A percentile compares a stretch with the other conserved stretches of the same genome.
Evolutionary conservation across 78 protist species (phyloP).

Genomic region (Planoprotostelium fungivorum): DNA sequence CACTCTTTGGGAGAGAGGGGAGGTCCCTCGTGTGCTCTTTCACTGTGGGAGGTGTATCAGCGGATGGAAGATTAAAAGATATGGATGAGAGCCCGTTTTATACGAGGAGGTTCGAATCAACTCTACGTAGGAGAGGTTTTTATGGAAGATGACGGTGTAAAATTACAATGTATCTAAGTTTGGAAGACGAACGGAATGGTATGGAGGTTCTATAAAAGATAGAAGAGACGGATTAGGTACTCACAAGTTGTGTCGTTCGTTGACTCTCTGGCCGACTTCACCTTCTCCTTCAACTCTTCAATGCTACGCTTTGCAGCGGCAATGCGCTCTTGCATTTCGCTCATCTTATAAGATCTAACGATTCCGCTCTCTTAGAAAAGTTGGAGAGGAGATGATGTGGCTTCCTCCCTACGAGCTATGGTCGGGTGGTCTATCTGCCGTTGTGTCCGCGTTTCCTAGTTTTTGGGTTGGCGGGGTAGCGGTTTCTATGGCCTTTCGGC

Average conservation of each 20-base stretch:
- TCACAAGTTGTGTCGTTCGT: not conserved
- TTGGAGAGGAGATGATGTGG: too few relatives aligned
- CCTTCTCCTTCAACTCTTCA: not conserved
- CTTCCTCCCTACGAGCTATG: too few relatives aligned
- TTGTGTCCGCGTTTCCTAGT: too few relatives aligned
- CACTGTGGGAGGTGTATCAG: conserved; percentile 15
- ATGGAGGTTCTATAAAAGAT: not conserved
- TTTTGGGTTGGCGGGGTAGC: too few relatives aligned
- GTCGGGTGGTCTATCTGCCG: too few relatives aligned
- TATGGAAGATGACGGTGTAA: too few relatives aligned
- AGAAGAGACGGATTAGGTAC: not conserved
- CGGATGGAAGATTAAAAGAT: not conserved
- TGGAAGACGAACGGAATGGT: not conserved
- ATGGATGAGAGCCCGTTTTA: not conserved
- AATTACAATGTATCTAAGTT: too few relatives aligned
- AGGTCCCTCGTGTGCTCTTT: conserved; percentile 54
- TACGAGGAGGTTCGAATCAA: not conserved
- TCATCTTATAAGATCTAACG: too few relatives aligned
- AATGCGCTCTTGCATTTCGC: not conserved
- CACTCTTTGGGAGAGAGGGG: conserved; percentile 47
- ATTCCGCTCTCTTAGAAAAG: too few relatives aligned
- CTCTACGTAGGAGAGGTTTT: too few relatives aligned
- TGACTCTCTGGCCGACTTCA: not conserved
- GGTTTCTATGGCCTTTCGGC: too few relatives aligned
- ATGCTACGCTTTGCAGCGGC: not conserved